Base-by-base conservation (phyloP, 2,329 filamentous ascomycete species). In the Aciculosporium take region DNA sequence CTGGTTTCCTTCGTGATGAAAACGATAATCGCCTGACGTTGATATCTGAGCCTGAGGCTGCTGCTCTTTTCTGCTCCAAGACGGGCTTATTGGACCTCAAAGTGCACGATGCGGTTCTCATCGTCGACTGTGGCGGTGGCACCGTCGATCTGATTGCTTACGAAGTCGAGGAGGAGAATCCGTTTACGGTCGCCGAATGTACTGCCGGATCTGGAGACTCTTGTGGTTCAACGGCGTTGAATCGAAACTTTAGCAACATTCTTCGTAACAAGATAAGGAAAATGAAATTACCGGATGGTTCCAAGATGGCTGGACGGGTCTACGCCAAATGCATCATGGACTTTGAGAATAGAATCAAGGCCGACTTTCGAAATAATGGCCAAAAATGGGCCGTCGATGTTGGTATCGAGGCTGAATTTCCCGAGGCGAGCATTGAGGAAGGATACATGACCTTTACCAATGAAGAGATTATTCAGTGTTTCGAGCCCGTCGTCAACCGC, bases 241-340 rank as follows among this genome's bases (percentile, higher is more conserved):
- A 98, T 65, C 79, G 91, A 46, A 96, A 96, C 63, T 98, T 96
- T 59, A 94, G 86, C 67, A 96, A 96, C 65, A 95, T 98, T 51
- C 70, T 96, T 39, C 82, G 91, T 41, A 93, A 89, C 46, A 96
- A 96, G 72, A 96, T 98, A 54, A 76, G 89, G 52, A 96, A 96
- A 71, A 96, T 96, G 91, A 96, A 96, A 66, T 72, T 98, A 35
- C 88, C 91, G 1, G 89, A 96, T 57, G 89, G 88, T 36, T 95
- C 89, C 52, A 93, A 89, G 66, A 96, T 87, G 3, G 89, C 91
- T n/a, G 89, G 89, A 33, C 87, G 89, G 63, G 91, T 98, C 41
- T 96, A 96, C 62, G 89, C 89, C 51, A 96, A 96, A 68, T 96
- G 89, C 62, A 96, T 98, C 64, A 96, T 96, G 89, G 91, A 98